Percentiles rank a stretch among this genome's conserved stretches.
phyloP scores from a whole-genome alignment of 495 filamentous ascomycete genomes.

The Neurospora tetrasperma region DNA sequence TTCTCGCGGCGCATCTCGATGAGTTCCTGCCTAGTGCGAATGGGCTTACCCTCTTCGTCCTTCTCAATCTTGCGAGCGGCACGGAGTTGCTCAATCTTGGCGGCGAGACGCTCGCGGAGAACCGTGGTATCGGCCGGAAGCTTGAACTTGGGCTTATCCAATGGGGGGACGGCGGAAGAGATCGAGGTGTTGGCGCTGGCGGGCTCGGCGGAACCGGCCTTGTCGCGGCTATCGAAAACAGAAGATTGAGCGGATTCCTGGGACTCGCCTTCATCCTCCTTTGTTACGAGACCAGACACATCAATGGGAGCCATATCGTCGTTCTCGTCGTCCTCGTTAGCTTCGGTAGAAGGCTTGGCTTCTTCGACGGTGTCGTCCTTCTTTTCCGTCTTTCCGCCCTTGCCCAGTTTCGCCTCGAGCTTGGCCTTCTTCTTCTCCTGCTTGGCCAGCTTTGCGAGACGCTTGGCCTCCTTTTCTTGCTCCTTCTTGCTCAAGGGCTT shows the following conservation, averaged over 20 bases:
- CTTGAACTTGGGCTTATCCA: slow-evolving; percentile 44
- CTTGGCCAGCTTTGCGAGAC: slow-evolving; percentile 16
- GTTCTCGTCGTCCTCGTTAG: slow-evolving; percentile 11
- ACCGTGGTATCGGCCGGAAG: slow-evolving; percentile 53
- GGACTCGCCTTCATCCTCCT: slow-evolving; percentile 37
- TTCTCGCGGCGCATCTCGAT: slow-evolving; percentile 82
- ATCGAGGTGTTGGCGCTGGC: slow-evolving; percentile 61
- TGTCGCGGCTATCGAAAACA: slow-evolving; percentile 48
- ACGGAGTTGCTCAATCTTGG: slow-evolving; percentile 71
- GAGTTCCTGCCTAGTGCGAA: slow-evolving; percentile 75
- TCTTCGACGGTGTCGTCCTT: slow-evolving; percentile 4
- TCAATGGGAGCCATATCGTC: slow-evolving; percentile 34
- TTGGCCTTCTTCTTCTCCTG: slow-evolving; percentile 19
- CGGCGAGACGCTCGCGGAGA: slow-evolving; percentile 63
- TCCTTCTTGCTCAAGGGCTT: slow-evolving; percentile 14
- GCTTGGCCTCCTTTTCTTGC: slow-evolving; percentile 22
- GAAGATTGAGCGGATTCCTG: slow-evolving; percentile 45
- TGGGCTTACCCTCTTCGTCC: slow-evolving; percentile 63
- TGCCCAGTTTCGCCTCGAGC: slow-evolving; percentile 6
- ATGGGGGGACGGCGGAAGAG: slow-evolving; percentile 55
- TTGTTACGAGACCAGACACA: slow-evolving; percentile 30
- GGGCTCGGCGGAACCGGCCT: slow-evolving; percentile 27
- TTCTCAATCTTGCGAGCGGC: slow-evolving; percentile 67
- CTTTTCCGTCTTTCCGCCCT: neutral
- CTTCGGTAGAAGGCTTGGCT: slow-evolving; percentile 13